Conservation (phyloP, 805 yeast species). For the Teunomyces barrocoloradensis region DNA sequence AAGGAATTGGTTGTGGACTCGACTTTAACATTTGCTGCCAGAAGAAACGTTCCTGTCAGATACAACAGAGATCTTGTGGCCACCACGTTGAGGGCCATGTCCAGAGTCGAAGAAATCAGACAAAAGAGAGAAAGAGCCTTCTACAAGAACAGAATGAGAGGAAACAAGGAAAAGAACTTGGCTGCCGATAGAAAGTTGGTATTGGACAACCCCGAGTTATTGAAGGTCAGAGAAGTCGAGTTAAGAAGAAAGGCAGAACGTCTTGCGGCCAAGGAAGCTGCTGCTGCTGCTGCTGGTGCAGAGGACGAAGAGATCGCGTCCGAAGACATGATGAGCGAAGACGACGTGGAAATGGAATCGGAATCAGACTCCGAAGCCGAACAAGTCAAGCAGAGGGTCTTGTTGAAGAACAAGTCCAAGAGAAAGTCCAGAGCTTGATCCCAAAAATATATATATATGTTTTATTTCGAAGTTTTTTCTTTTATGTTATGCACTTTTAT, state of each 20-base stretch:
- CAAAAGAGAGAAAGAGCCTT: constrained; percentile 95
- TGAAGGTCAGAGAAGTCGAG: constrained; percentile 93
- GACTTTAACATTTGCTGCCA: constrained; percentile 91
- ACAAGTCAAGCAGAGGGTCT: constrained; percentile 51
- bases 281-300: constrained; percentile 43
- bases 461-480: not conserved
- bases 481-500: constrained; percentile 4
- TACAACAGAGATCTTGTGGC: constrained; percentile 95
- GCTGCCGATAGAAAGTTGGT: constrained; percentile 86
- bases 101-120: constrained; percentile 93
- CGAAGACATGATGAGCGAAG: constrained; percentile 30
- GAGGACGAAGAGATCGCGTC: constrained; percentile 44
- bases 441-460: not conserved
- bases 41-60: constrained; percentile 97
- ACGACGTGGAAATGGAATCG: constrained; percentile 43
- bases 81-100: constrained; percentile 92
- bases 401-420: constrained; percentile 70
- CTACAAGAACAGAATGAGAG: constrained; percentile 99
- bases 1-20: constrained; percentile 97
- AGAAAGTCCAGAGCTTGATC: constrained; percentile 29
- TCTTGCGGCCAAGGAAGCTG: constrained; percentile 57
- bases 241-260: constrained; percentile 72
- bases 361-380: constrained; percentile 47
- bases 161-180: constrained; percentile 84
- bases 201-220: constrained; percentile 81